Percentiles rank a stretch among this genome's conserved stretches.
These are phyloP conservation scores for Pelargonium citronellum DNA, from an alignment of 441 rosid species.

Conservation along the genomic window DNA sequence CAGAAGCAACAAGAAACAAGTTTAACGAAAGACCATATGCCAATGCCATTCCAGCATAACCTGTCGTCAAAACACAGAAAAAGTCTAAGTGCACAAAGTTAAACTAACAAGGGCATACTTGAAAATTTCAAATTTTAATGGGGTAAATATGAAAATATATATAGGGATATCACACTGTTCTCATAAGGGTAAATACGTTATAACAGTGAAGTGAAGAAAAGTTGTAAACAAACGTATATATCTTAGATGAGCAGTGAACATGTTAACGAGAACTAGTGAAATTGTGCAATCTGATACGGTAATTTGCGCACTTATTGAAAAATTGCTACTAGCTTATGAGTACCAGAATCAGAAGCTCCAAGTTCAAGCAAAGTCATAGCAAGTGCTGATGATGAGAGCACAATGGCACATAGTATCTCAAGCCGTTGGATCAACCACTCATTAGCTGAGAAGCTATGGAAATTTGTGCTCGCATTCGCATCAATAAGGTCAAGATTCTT, in stretches of 20 bases:
- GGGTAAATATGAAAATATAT: too few species aligned
- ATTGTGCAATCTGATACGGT: not conserved
- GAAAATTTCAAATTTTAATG: too few species aligned
- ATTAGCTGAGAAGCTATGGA: slow-evolving; percentile 29
- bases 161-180: too few species aligned
- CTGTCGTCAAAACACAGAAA: slow-evolving; percentile 21
- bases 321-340: not conserved
- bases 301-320: not conserved
- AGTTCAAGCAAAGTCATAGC: slow-evolving; percentile 26
- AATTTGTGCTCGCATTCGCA: slow-evolving; percentile 30
- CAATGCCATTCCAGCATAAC: slow-evolving; percentile 33
- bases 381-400: slow-evolving; percentile 29
- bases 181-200: too few species aligned
- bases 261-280: not conserved
- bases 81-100: not conserved
- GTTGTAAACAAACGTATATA: too few species aligned
- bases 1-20: slow-evolving; percentile 10
- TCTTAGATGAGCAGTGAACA: too few species aligned
- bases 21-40: slow-evolving; percentile 30
- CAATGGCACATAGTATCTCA: slow-evolving; percentile 30
- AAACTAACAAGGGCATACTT: not conserved
- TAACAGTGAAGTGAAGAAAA: too few species aligned
- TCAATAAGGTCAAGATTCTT: slow-evolving; percentile 25
- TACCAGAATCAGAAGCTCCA: slow-evolving; percentile 32
- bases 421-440: slow-evolving; percentile 42